Percentiles rank a stretch among this genome's conserved stretches.
Conservation (phyloP, 2,329 filamentous ascomycete species). For the Diplodia mutila region DNA sequence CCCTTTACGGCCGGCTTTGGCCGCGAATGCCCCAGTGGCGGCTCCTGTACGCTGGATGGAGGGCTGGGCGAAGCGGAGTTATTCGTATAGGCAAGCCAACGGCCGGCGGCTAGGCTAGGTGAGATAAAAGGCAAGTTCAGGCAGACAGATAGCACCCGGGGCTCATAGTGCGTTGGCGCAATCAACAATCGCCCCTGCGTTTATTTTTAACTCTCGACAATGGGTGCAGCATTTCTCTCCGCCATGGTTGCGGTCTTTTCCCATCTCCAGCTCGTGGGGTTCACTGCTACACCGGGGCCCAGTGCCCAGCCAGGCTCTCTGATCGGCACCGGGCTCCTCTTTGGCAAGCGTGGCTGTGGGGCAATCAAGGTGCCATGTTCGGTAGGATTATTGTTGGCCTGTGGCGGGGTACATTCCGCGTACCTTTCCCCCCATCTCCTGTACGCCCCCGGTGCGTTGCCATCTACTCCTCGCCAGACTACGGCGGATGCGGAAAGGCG, state of each 20-base stretch:
- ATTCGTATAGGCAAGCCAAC: neutral
- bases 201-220: neutral
- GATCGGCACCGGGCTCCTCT: neutral
- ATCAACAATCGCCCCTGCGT: too few species aligned
- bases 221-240: too few species aligned
- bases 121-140: neutral
- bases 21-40: neutral
- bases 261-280: too few species aligned
- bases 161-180: neutral
- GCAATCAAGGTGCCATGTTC: neutral
- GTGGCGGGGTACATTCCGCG: neutral
- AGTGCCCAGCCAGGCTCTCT: too few species aligned
- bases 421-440: neutral
- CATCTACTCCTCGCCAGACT: neutral
- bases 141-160: conserved; percentile 1
- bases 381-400: neutral
- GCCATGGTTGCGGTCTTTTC: too few species aligned
- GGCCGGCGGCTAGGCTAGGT: neutral
- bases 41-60: neutral
- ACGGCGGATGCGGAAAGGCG: neutral
- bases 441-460: neutral
- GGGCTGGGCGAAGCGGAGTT: neutral
- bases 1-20: neutral
- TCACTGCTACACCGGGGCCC: too few species aligned
- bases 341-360: neutral